Percentiles rank a stretch among this genome's conserved stretches.
Conservation (phyloP, 2,329 filamentous ascomycete genomes). For the Cordyceps cateniannulata region DNA sequence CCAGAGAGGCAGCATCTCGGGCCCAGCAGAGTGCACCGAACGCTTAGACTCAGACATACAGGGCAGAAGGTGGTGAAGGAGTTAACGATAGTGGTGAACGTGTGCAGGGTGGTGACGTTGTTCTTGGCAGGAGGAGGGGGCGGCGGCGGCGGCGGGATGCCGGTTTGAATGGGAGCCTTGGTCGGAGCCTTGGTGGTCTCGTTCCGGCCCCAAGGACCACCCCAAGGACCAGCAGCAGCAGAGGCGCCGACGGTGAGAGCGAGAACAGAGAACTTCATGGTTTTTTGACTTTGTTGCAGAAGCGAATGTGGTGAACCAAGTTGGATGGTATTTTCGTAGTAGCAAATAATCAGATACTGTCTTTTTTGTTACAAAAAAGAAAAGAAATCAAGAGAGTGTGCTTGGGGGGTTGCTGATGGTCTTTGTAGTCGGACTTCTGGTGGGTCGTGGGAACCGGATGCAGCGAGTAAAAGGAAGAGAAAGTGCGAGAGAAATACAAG, state of each 20-base stretch:
- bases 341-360: not conserved
- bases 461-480: not conserved
- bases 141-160: too few relatives aligned
- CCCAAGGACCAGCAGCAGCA: not conserved
- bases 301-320: constrained; percentile 11
- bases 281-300: constrained; percentile 5
- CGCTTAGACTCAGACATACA: constrained; percentile 23
- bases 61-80: constrained; percentile 38
- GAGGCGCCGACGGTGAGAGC: constrained; percentile 11
- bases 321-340: not conserved
- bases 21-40: too few relatives aligned
- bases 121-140: not conserved
- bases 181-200: not conserved
- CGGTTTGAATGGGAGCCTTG: too few relatives aligned
- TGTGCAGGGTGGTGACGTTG: not conserved
- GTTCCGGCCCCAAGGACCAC: too few relatives aligned
- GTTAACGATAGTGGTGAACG: constrained; percentile 18
- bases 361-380: not conserved
- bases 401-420: not conserved
- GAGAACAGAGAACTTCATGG: constrained; percentile 11
- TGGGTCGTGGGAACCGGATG: not conserved
- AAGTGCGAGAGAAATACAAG: not conserved
- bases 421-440: constrained; percentile 10
- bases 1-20: too few relatives aligned
- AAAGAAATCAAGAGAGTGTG: not conserved